Evolutionary conservation across 73 alveolate species (phyloP).

Genomic region (Paramecium tetraurelia): DNA sequence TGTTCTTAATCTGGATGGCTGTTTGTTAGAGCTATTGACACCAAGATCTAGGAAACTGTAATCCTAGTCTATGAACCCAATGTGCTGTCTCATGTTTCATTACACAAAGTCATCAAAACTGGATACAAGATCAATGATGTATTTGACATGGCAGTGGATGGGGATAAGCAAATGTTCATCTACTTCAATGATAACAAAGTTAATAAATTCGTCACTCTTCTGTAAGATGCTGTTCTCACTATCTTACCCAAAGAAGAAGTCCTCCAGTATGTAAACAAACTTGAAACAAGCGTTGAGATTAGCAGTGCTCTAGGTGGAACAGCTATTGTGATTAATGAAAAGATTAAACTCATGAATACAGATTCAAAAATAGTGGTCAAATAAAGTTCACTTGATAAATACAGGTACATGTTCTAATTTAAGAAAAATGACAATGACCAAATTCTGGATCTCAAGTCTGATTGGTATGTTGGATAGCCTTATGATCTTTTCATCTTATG

Average conservation of each 20-base stretch:
- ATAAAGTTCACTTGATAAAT: background rate
- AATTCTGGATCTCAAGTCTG: background rate
- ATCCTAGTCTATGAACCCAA: slow-evolving; percentile 30
- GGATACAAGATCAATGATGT: background rate
- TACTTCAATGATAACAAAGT: slow-evolving; percentile 22
- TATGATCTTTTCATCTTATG: background rate
- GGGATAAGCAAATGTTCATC: background rate
- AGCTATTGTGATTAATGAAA: background rate
- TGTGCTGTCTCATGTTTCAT: slow-evolving; percentile 6
- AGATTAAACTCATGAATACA: background rate
- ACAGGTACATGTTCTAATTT: background rate
- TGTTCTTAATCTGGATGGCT: background rate
- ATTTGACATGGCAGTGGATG: slow-evolving; percentile 50
- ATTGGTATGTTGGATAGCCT: slow-evolving; percentile 24
- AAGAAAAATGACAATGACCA: background rate
- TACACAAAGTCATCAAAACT: slow-evolving; percentile 4
- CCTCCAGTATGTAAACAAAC: background rate
- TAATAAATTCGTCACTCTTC: background rate
- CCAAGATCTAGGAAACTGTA: background rate
- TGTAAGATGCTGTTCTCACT: background rate
- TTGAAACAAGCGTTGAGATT: background rate
- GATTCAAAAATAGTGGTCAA: background rate
- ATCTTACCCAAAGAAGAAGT: background rate
- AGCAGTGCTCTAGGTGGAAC: background rate
- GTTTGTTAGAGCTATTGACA: background rate